Conservation (phyloP, 1,284 basidiomycete genomes). For the Fomitopsis schrenkii region DNA sequence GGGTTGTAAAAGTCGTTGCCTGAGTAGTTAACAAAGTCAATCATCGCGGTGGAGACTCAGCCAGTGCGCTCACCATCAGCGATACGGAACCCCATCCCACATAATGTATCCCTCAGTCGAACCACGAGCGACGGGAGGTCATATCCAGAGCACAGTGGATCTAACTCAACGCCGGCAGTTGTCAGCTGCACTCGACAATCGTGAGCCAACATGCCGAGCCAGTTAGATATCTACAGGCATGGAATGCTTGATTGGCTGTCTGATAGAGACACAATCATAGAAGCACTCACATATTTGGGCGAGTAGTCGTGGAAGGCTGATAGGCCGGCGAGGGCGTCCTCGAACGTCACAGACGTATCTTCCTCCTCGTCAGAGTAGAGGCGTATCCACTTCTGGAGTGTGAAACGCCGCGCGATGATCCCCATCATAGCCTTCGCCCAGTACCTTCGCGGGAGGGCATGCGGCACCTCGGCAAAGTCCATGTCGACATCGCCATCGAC, state of each 20-base stretch:
- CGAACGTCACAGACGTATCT: conserved; percentile 32
- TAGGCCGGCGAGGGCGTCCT: conserved; percentile 44
- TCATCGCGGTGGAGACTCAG: not conserved
- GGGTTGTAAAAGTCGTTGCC: conserved; percentile 34
- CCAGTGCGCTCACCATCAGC: conserved; percentile 13
- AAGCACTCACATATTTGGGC: conserved; percentile 35
- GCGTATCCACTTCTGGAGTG: conserved; percentile 38
- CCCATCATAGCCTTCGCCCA: conserved; percentile 48
- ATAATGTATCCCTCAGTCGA: conserved; percentile 17
- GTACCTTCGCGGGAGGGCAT: conserved; percentile 45
- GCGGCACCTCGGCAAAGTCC: conserved; percentile 19
- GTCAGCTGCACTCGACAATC: conserved; percentile 31
- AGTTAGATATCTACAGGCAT: conserved; percentile 28
- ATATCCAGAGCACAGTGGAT: conserved; percentile 13
- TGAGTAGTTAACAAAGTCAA: conserved; percentile 1
- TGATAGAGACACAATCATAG: not conserved
- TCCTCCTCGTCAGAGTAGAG: conserved; percentile 17
- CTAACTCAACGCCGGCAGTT: conserved; percentile 8
- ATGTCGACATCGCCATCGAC: conserved; percentile 10
- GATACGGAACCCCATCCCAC: conserved; percentile 17
- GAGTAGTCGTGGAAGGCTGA: conserved; percentile 53
- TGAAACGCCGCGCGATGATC: conserved; percentile 40
- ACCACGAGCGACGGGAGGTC: conserved; percentile 15
- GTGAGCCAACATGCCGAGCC: conserved; percentile 38
- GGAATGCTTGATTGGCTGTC: not conserved